Conservation (phyloP, 2,329 filamentous ascomycete genomes). For the Colletotrichum endophyticum region DNA sequence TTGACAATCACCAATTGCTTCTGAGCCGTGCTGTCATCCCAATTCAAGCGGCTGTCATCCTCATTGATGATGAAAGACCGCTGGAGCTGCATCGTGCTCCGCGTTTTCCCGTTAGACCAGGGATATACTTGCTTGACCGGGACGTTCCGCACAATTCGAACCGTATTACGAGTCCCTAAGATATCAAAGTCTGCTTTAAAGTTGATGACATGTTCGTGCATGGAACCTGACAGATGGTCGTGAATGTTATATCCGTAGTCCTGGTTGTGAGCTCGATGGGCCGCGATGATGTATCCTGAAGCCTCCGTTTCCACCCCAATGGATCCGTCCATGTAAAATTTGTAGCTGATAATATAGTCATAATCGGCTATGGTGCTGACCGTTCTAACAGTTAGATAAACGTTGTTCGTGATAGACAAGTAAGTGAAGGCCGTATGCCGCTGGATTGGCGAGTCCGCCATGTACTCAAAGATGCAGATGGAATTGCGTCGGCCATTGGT, state of each 20-base stretch:
- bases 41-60: conserved; percentile 49
- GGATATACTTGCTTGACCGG: conserved; percentile 41
- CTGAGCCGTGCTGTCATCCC: conserved; percentile 46
- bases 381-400: conserved; percentile 47
- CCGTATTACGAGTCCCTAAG: conserved; percentile 49
- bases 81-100: conserved; percentile 58
- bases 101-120: conserved; percentile 49
- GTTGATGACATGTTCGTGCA: conserved; percentile 62
- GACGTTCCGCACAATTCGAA: conserved; percentile 39
- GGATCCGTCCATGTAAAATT: conserved; percentile 56
- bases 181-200: conserved; percentile 62
- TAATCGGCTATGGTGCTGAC: conserved; percentile 60
- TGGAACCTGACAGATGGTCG: conserved; percentile 49
- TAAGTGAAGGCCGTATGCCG: conserved; percentile 48
- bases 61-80: conserved; percentile 47
- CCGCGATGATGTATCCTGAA: conserved; percentile 58
- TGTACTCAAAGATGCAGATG: conserved; percentile 62
- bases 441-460: conserved; percentile 52
- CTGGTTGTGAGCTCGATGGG: conserved; percentile 48
- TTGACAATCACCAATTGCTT: conserved; percentile 57
- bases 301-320: conserved; percentile 56
- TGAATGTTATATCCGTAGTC: conserved; percentile 57
- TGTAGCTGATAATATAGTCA: conserved; percentile 54
- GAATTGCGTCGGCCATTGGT: conserved; percentile 50
- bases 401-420: conserved; percentile 51